Conservation (phyloP, 257 asterid species). For the Solanum bulbocastanum region DNA sequence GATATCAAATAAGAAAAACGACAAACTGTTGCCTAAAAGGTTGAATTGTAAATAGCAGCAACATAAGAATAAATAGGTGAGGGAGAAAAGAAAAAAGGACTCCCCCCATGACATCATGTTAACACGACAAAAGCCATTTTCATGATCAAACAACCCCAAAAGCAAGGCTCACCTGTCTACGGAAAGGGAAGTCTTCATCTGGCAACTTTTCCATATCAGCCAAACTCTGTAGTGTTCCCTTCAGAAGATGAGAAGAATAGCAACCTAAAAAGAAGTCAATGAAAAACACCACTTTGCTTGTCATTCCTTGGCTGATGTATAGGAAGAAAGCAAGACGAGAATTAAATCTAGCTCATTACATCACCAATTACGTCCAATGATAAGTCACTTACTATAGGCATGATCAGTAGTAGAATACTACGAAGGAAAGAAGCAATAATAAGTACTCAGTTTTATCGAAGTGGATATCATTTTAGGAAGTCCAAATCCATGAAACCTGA, state of each 20-base stretch:
- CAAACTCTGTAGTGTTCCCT: conserved; percentile 52
- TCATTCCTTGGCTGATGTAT: background rate
- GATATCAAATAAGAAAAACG: background rate
- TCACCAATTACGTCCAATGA: background rate
- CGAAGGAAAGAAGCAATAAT: background rate
- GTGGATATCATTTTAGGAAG: background rate
- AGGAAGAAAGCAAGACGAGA: background rate
- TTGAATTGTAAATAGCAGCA: background rate
- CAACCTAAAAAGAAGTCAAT: conserved; percentile 36
- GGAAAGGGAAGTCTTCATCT: conserved; percentile 65
- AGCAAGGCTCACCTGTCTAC: conserved; percentile 54
- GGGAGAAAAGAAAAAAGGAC: background rate
- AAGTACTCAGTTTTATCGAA: background rate
- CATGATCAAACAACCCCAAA: background rate
- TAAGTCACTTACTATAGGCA: background rate
- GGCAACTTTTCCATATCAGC: conserved; percentile 74
- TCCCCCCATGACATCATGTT: background rate
- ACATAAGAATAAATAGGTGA: background rate
- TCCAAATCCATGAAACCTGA: background rate
- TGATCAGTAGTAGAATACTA: background rate
- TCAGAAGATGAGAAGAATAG: conserved; percentile 45
- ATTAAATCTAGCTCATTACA: background rate
- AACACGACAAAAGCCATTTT: background rate
- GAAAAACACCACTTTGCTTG: background rate
- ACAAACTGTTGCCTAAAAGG: background rate